Evolutionary conservation across 2,329 filamentous ascomycete genomes (phyloP), one percentile per base, ranked within the genome.

Genomic region (Cercospora beticola): DNA sequence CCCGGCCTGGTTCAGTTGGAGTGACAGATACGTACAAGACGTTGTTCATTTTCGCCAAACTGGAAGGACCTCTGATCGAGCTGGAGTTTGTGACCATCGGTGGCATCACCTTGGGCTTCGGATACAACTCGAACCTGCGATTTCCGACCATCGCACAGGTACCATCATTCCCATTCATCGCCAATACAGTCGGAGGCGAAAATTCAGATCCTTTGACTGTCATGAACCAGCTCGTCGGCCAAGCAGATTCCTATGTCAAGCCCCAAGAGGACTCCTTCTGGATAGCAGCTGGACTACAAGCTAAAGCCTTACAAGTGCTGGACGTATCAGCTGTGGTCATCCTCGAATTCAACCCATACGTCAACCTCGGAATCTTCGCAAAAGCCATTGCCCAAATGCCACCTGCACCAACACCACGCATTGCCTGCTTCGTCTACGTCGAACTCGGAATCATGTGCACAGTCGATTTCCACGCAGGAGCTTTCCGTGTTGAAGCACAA

Each of bases 21-120:
- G 36, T 30, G 30, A 40, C 28, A 14, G 46, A 49, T 21, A 65
- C 60, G 0, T 65, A 56, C 65, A 68, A 68, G 26, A 65, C 65
- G 21, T 8, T 70, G 1, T 70, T 70, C 61, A 57, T 70, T 6
- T 70, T 64, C 52, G 65, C 57, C 10, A 70, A 70, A 46, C 46
- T 70, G 3, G 52, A 70, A 16, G 68, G 68, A 23, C 68, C 68
- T 16, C 43, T 70, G 26, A 65, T 70, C 10, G 65, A 67, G 18
- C 33, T 70, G 40, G 68, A 65, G 21, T 70, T 70, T 14, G 65
- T 54, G 18, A 65, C 52, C 2, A 65, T 70, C 16, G 40, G 46
- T 31, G 68, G 68, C 21, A 65, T 70, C 21, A 58, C 56, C 1
- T 6, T 61, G n/a, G 68, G 68, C 4, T 70, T 70, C n/a, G 68